Conservation (phyloP, 129 eudicot species). For the Helichrysum umbraculigerum region DNA sequence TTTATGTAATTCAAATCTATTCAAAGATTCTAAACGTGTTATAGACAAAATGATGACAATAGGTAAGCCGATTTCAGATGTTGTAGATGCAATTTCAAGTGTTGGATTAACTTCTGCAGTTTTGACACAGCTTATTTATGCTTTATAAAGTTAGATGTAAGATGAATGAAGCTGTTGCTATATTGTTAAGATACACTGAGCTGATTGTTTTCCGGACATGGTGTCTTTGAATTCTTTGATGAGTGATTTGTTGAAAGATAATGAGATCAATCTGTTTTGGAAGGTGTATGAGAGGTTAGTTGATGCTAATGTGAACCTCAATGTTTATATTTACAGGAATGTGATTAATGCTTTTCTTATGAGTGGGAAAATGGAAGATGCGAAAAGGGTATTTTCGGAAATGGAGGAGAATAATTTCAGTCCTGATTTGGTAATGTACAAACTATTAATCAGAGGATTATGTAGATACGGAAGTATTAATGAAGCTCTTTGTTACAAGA, state of each 20-base stretch:
- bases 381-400: slow-evolving; percentile 36
- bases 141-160: slow-evolving; percentile 29
- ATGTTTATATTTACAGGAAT: slow-evolving; percentile 36
- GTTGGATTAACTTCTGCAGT: slow-evolving; percentile 18
- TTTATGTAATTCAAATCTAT: too few relatives aligned
- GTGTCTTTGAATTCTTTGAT: slow-evolving; percentile 35
- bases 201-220: slow-evolving; percentile 4
- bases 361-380: slow-evolving; percentile 36
- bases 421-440: too few relatives aligned
- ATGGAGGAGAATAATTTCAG: too few relatives aligned
- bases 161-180: slow-evolving; percentile 35
- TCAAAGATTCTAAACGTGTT: too few relatives aligned
- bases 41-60: slow-evolving; percentile 26
- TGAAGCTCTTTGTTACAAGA: too few relatives aligned
- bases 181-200: slow-evolving; percentile 18
- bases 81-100: slow-evolving; percentile 15
- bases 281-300: slow-evolving; percentile 28
- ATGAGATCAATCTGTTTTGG: slow-evolving; percentile 42
- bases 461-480: too few relatives aligned
- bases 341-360: slow-evolving; percentile 37
- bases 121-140: slow-evolving; percentile 35
- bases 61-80: slow-evolving; percentile 6
- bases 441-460: too few relatives aligned
- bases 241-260: slow-evolving; percentile 38
- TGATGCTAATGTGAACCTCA: slow-evolving; percentile 20